These are phyloP conservation scores for Coemansia sp. DNA, from an alignment of 192 early-diverging fungal genomes.

Conservation along the genomic window DNA sequence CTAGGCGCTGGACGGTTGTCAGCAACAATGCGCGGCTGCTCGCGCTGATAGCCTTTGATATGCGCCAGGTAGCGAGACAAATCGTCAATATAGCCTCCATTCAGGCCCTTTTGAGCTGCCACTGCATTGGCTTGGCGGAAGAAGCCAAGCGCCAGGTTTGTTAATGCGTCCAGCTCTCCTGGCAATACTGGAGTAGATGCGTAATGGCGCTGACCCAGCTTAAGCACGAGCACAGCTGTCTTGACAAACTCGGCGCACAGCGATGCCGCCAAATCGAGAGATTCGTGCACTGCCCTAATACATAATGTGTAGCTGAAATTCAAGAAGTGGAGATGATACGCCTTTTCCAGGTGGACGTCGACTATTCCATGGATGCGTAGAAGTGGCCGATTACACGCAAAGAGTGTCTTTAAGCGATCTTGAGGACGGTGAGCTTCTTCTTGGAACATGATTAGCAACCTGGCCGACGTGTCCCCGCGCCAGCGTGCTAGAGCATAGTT, in stretches of 20 bases:
- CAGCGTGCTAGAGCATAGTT: neutral
- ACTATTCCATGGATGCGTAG: conserved; percentile 11
- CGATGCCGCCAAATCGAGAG: neutral
- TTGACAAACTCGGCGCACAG: neutral
- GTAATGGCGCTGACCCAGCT: neutral
- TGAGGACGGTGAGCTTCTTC: too few relatives aligned
- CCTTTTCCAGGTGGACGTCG: neutral
- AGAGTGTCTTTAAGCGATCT: too few relatives aligned
- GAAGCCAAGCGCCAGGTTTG: neutral
- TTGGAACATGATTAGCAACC: too few relatives aligned
- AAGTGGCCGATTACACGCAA: neutral
- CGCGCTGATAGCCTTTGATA: conserved; percentile 25
- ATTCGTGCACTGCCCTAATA: neutral
- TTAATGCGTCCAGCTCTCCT: conserved; percentile 12
- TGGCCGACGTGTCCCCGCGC: neutral
- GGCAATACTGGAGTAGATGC: neutral
- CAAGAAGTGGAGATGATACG: neutral
- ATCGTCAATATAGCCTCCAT: too few relatives aligned
- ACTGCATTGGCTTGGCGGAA: too few relatives aligned
- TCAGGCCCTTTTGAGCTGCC: too few relatives aligned
- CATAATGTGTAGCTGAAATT: neutral
- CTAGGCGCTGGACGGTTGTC: conserved; percentile 49
- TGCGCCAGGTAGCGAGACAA: neutral
- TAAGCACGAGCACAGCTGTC: conserved; percentile 1
- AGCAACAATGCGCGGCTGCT: conserved; percentile 65